Percentiles rank a stretch among this genome's conserved stretches.
Conservation (phyloP, 2,329 filamentous ascomycete species). For the Xylaria hypoxylon region DNA sequence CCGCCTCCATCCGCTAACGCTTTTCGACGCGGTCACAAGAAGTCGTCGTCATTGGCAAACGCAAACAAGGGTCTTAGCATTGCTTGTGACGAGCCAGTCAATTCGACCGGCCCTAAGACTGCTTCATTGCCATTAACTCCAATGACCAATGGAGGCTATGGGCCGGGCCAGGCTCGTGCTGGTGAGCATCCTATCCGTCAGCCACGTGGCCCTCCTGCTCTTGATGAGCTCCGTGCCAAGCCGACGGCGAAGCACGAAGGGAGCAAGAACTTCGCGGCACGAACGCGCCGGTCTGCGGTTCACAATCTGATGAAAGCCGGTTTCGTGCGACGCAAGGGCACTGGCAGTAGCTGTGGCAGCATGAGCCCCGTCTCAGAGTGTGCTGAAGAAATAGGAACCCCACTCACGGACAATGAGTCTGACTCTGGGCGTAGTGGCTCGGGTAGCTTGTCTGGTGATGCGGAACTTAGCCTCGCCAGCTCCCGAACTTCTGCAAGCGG, state of each 20-base stretch:
- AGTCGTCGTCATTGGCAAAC: conserved; percentile 79
- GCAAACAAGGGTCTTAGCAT: conserved; percentile 63
- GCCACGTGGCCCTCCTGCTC: conserved; percentile 88
- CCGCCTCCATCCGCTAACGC: conserved; percentile 90
- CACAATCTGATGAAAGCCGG: conserved; percentile 92
- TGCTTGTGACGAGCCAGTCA: conserved; percentile 60
- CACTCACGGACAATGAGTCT: conserved; percentile 79
- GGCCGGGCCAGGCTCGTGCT: conserved; percentile 90
- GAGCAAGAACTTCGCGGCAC: conserved; percentile 96
- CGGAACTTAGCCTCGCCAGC: conserved; percentile 75
- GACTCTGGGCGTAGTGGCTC: conserved; percentile 79
- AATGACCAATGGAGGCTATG: conserved; percentile 81
- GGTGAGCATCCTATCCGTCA: conserved; percentile 95
- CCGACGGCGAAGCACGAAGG: conserved; percentile 94
- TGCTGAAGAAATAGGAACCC: conserved; percentile 73
- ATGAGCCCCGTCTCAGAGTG: conserved; percentile 92
- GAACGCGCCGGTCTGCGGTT: conserved; percentile 90
- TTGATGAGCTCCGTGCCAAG: conserved; percentile 90
- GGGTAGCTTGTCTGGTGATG: conserved; percentile 82
- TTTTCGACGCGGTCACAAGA: conserved; percentile 94
- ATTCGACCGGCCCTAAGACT: conserved; percentile 79
- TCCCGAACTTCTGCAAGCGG: conserved; percentile 81
- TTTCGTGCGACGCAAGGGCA: conserved; percentile 83
- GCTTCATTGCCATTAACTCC: conserved; percentile 84
- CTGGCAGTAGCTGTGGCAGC: conserved; percentile 77